Percentiles rank a stretch among this genome's conserved stretches.
Conservation (phyloP, 192 early-diverging fungal genomes). For the Coemansia sp. region DNA sequence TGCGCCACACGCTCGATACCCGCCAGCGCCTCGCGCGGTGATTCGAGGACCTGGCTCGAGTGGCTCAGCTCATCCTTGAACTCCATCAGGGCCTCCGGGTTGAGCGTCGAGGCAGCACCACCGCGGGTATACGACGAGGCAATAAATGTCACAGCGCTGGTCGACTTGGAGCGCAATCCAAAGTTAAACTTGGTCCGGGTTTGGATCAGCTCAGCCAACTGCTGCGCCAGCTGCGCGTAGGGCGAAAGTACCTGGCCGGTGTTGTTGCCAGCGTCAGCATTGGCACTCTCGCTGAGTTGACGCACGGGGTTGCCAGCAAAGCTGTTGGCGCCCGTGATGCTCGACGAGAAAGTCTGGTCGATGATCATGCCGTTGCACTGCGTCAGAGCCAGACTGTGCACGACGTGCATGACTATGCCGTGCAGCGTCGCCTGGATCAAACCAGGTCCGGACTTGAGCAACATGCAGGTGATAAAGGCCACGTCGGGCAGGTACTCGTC, state of each 20-base stretch:
- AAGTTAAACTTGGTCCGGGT: conserved; percentile 50
- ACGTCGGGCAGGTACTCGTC: conserved; percentile 84
- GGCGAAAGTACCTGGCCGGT: conserved; percentile 70
- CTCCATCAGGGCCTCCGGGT: conserved; percentile 56
- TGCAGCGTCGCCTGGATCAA: conserved; percentile 88
- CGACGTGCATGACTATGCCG: conserved; percentile 90
- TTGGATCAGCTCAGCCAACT: conserved; percentile 54
- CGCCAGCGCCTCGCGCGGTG: conserved; percentile 50
- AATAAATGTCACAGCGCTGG: conserved; percentile 56
- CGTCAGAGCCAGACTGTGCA: conserved; percentile 79
- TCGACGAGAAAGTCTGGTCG: conserved; percentile 88
- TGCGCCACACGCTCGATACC: conserved; percentile 64
- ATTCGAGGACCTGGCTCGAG: conserved; percentile 23
- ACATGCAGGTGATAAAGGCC: conserved; percentile 80
- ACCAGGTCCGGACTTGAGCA: conserved; percentile 84
- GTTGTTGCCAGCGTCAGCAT: conserved; percentile 95
- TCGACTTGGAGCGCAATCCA: conserved; percentile 56
- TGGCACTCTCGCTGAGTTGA: conserved; percentile 88
- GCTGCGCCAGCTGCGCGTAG: conserved; percentile 64
- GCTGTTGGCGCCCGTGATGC: conserved; percentile 66
- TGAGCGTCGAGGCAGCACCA: conserved; percentile 56
- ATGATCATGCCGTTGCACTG: conserved; percentile 84
- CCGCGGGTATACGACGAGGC: conserved; percentile 57
- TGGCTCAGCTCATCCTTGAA: conserved; percentile 49
- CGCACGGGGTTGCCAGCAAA: conserved; percentile 65